Evolutionary conservation across 495 filamentous ascomycete genomes (phyloP).

Genomic region (Tuber borchii): DNA sequence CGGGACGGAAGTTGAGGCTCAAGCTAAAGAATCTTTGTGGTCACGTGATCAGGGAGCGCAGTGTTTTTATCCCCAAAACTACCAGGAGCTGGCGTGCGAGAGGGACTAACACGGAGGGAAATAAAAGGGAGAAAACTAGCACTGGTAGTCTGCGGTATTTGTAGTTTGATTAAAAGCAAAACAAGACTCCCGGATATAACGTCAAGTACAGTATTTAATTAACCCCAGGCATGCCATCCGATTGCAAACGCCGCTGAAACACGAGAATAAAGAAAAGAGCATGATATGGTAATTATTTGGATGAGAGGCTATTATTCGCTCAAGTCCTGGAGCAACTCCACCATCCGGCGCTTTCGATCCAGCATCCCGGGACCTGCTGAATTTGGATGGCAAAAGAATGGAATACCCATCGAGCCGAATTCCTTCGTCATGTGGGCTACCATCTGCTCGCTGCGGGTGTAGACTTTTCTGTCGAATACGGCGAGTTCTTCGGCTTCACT

Average conservation of each 20-base stretch:
- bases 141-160: not conserved
- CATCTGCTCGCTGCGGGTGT: slow-evolving; percentile 56
- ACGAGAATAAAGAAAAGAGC: not conserved
- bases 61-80: not conserved
- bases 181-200: not conserved
- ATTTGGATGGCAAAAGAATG: slow-evolving; percentile 52
- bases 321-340: slow-evolving; percentile 58
- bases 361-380: slow-evolving; percentile 47
- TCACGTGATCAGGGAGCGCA: not conserved
- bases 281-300: not conserved
- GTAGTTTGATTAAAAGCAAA: not conserved
- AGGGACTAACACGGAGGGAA: not conserved
- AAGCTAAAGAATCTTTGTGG: not conserved
- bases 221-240: not conserved
- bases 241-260: not conserved
- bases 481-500: slow-evolving; percentile 53
- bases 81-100: not conserved
- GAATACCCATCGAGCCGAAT: slow-evolving; percentile 54
- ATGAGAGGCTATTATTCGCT: slow-evolving; percentile 41
- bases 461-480: slow-evolving; percentile 57
- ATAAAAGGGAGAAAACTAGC: not conserved
- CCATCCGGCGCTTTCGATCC: slow-evolving; percentile 54
- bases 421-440: slow-evolving; percentile 52
- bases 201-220: not conserved
- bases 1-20: not conserved